Evolutionary conservation across 257 asterid species (phyloP), one percentile per base, ranked within the genome.

Genomic region (Solanum pinnatisectum): DNA sequence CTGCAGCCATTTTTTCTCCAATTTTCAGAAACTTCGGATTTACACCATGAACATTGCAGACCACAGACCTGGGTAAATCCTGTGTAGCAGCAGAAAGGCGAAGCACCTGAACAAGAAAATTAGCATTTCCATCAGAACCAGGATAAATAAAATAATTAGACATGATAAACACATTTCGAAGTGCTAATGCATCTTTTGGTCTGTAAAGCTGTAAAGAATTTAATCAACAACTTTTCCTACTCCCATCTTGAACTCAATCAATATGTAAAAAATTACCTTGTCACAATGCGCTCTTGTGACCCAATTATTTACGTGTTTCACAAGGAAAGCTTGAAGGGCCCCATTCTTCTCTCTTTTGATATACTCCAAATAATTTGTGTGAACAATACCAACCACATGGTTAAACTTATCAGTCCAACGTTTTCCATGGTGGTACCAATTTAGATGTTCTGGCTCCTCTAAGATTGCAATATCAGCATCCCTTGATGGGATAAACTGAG

Each of bases 401-500:
- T 96, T 96, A 93, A 97, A 97, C 92, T 96, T 97, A 93, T 97
- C 99, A 72, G 98, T 96, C 99, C 99, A 97, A 11, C 99, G 98
- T 92, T 96, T 97, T 23, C 99, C 99, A 87, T 97, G 99, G 89
- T 97, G 99, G 91, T 97, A 97, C 99, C 99, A 97, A 88, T 97
- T 97, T 90, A 97, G 92, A 89, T 97, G 99, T 90, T 97, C 99
- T 12, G 99, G 99, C 89, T 97, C 99, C 94, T 97, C 99, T 37
- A 97, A 89, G 89, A 97, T 95, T 87, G 99, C 99, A 91, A 97
- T 97, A 91, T 97, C 99, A 65, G 99, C 99, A 85, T 97, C 98
- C 94, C 93, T 94, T n/a, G 98, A 94, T 14, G 98, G 91, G 87
- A 97, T 96, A 90, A 95, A 96, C 88, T 90, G 94, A 83, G 99